Evolutionary conservation across 345 rosid genomes (phyloP), one percentile per base, ranked within the genome.

Genomic region (Draba incana): DNA sequence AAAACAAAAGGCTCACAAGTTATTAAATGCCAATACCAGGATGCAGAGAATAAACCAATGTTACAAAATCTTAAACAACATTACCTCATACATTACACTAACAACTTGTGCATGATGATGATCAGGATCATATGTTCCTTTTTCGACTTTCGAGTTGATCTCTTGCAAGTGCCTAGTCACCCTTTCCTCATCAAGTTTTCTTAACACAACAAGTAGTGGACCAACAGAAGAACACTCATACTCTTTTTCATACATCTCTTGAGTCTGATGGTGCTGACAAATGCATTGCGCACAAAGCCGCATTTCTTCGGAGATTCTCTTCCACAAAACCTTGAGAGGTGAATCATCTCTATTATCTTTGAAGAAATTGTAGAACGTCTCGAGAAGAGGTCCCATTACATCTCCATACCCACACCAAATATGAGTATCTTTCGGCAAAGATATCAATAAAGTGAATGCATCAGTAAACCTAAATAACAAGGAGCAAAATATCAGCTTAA

Each of bases 11-110:
- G 44, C 56, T 50, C n/a, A 60, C 20, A 33, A 33, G 37, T 33
- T 33, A 6, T 33, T 33, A 33, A 6, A 33, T 33, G 37, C 8
- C 37, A 6, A 33, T 6, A 1, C 37, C 37, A 33, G 37, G 37
- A 33, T 6, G 37, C 8, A 33, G 6, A 31, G 6, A 31, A 5
- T 20, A 20, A 20, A 20, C 30, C 4, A 28, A 28, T 28, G 16
- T 5, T 23, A 48, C 47, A 46, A 55, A 64, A 24, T 16, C 25
- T 27, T 15, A 60, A 15, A 30, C 15, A 25, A 62, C 0, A 49
- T 6, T 81, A 93, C 99, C 97, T 94, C 99, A 38, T 94, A 94
- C 97, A 91, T 91, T 66, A 94, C 84, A 62, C 81, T 81, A 68
- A 90, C 85, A 65, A 94, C 96, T 80, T 83, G 78, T n/a, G 79